Evolutionary conservation across 768 basidiomycete species (phyloP).

Genomic region (Psilocybe sp.): DNA sequence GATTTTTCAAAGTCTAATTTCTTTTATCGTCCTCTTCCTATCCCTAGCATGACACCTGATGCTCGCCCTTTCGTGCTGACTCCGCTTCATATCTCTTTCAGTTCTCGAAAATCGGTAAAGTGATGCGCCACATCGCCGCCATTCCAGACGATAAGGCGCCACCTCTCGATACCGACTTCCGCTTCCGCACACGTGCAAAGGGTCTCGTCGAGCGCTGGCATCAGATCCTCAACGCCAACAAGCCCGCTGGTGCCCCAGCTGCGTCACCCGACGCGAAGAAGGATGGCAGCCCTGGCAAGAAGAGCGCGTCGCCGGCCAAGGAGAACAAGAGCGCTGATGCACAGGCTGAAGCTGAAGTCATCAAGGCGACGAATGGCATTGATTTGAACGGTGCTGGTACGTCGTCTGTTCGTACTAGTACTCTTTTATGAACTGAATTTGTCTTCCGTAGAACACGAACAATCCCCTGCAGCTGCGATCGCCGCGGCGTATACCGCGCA

Average conservation of each 20-base stretch:
- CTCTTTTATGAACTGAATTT: background rate
- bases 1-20: too few species aligned
- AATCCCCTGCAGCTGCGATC: slow-evolving; percentile 1
- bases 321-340: slow-evolving; percentile 1
- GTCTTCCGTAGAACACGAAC: background rate
- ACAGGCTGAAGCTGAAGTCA: slow-evolving; percentile 10
- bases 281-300: background rate
- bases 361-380: slow-evolving; percentile 26
- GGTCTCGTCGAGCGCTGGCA: slow-evolving; percentile 73
- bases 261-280: background rate
- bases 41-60: too few species aligned
- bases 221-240: slow-evolving; percentile 42
- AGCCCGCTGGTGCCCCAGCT: slow-evolving; percentile 17
- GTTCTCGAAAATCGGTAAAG: slow-evolving; percentile 83
- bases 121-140: slow-evolving; percentile 82
- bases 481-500: slow-evolving; percentile 4
- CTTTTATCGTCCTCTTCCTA: too few species aligned
- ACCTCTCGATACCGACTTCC: slow-evolving; percentile 57
- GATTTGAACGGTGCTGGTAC: slow-evolving; percentile 33
- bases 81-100: slow-evolving; percentile 21
- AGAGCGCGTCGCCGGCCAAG: slow-evolving; percentile 2
- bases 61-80: too few species aligned
- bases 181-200: slow-evolving; percentile 69
- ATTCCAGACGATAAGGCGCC: slow-evolving; percentile 57
- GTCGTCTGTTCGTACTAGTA: slow-evolving; percentile 1